These are phyloP conservation scores for Microthlaspi erraticum DNA, from an alignment of 345 rosid species.

Conservation along the genomic window DNA sequence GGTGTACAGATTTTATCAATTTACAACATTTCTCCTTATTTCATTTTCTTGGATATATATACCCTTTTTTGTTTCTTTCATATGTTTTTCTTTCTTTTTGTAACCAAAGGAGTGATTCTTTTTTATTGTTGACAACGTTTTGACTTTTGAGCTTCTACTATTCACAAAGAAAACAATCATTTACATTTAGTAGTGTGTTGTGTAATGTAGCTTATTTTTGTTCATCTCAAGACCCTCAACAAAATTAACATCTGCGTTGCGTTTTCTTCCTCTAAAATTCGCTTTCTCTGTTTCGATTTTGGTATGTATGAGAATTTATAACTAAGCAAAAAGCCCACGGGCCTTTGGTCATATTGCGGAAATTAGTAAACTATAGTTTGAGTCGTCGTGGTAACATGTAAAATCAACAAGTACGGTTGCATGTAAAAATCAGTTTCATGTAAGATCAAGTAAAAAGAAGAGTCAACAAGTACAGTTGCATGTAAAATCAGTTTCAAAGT, in stretches of 20 bases:
- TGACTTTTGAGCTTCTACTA: background rate
- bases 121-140: background rate
- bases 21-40: background rate
- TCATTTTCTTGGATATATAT: slow-evolving; percentile 2
- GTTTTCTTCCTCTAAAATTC: no score
- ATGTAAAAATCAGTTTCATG: background rate
- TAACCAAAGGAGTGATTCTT: slow-evolving; percentile 19
- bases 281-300: no score
- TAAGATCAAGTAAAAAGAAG: background rate
- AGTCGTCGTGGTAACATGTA: background rate
- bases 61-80: background rate
- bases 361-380: background rate
- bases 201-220: background rate
- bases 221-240: no score
- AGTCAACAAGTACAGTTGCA: slow-evolving; percentile 3
- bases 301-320: no score
- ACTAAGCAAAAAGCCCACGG: background rate
- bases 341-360: background rate
- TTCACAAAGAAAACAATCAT: background rate
- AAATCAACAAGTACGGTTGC: slow-evolving; percentile 1
- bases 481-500: slow-evolving; percentile 5
- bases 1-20: slow-evolving; percentile 1
- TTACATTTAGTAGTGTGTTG: slow-evolving; percentile 10
- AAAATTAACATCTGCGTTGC: no score
- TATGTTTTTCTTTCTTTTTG: background rate